Conservation (phyloP, 768 basidiomycete genomes). For the Boletus sp. region DNA sequence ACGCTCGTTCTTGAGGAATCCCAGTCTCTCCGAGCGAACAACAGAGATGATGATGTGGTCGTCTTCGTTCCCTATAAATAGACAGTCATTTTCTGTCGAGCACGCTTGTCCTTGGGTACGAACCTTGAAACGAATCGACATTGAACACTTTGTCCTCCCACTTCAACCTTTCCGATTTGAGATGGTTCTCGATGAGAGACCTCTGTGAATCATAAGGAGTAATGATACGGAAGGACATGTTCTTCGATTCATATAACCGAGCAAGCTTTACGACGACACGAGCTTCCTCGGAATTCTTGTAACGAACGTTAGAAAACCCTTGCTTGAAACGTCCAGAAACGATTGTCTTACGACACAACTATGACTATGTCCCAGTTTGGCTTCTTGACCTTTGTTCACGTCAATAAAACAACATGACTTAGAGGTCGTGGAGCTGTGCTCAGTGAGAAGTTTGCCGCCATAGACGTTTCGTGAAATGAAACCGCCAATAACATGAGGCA, state of each 20-base stretch:
- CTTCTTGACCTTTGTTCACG: conserved; percentile 33
- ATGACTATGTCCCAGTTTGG: conserved; percentile 16
- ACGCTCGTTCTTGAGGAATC: conserved; percentile 62
- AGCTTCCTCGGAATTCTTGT: conserved; percentile 60
- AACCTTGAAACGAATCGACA: conserved; percentile 82
- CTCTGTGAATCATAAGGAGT: conserved; percentile 81
- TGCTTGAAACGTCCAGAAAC: background rate
- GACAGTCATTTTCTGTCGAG: conserved; percentile 12
- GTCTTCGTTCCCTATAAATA: conserved; percentile 69
- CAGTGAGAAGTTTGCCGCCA: conserved; percentile 52
- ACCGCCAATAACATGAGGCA: conserved; percentile 72
- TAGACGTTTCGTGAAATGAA: conserved; percentile 72
- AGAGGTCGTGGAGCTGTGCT: conserved; percentile 42
- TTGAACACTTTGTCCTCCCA: conserved; percentile 74
- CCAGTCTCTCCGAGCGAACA: conserved; percentile 57
- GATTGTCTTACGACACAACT: conserved; percentile 37
- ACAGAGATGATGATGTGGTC: conserved; percentile 72
- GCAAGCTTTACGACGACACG: conserved; percentile 54
- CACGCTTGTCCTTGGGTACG: conserved; percentile 4
- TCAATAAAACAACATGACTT: conserved; percentile 41
- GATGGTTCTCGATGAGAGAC: conserved; percentile 49
- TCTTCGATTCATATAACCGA: conserved; percentile 43
- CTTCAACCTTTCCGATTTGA: conserved; percentile 45
- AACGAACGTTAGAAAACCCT: conserved; percentile 5
- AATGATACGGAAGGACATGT: conserved; percentile 59